Evolutionary conservation across 495 filamentous ascomycete genomes (phyloP), one percentile per base, ranked within the genome.

Genomic region (Aspergillus avenaceus): DNA sequence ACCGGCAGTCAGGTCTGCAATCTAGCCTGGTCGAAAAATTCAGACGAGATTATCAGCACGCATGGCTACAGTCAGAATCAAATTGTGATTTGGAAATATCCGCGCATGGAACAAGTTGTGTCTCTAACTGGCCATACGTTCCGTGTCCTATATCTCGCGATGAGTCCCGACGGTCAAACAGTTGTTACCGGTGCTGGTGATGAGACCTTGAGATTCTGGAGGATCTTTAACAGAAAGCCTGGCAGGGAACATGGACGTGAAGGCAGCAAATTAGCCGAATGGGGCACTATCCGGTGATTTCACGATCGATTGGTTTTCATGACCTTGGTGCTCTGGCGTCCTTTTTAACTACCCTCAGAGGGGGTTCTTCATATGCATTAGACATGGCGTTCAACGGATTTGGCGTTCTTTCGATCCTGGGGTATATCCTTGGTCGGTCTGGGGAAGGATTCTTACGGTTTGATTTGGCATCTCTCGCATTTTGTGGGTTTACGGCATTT

Each of bases 11-110:
- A 98, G 64, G 93, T 98, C 22, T 97, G 93, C 72, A 98, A 97
- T 64, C 77, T 98, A 13, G 86, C 90, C 8, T 98, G 95, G 93
- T 87, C 82, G 16, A 92, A 90, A 65, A 97, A 95, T 61, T 91
- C 86, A 22, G 95, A 96, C 64, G 93, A 98, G 71, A 86, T 98
- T 56, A 93, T 98, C 52, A 91, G 85, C 32, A 98, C 93, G 4
- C 93, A 98, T 63, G 93, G 93, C n/a, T 98, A 96, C 72, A 86
- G 81, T 48, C 95, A 98, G 64, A 96, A 98, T 60, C 91, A 97
- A 64, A 96, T 98, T 55, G 90, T 97, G 14, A 85, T 98, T 49
- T 98, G 93, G 93, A 97, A 97, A 63, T 97, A 97, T 63, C 93
- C 93, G 1, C 87, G 83, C 60, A 97, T 98, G 95, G 88, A 87